Base-by-base conservation (phyloP, 768 basidiomycete genomes). In the Lactarius pseudohatsudake region DNA sequence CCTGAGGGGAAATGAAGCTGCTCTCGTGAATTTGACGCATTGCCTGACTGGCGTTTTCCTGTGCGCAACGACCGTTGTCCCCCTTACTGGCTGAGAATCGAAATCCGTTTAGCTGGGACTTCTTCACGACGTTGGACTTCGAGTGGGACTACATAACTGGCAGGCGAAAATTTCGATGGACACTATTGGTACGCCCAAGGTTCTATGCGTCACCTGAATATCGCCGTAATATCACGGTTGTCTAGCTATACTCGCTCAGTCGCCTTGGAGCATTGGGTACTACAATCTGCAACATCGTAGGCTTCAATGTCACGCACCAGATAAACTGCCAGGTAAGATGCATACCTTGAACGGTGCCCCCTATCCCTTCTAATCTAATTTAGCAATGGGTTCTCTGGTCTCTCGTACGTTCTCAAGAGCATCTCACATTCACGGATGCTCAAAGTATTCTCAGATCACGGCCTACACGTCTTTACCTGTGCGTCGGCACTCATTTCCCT, bases 281-380 rank as follows among this genome's bases (percentile, higher is more conserved):
- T 16, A 18, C 22, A 34, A 38, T 66, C 45, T 15, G 60, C 34
- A 66, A 40, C 30, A 10, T 66, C 36, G 18, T 66, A 11, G 56
- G 56, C 1, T 58, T 53, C 34, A 62, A 62, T 57, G 22, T 32
- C 16, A n/a, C 40, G 3, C 41, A 40, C 38, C 0, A 13, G 34
- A 66, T 66, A 13, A 41, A 66, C 45, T 66, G 65, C 45, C 65
- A 66, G 64, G 64, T 65, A 26, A 32, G 59, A 34, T 20, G 20
- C 38, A 22, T 43, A 43, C 18, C 28, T 10, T 9, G 26, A 26
- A 55, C n/a, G n/a, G 10, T 3, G 40, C 20, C n/a, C 16, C 18
- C n/a, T 11, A 38, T 28, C 28, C 28, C 28, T 2, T 18, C 57
- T 64, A 18, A 64, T 28, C 10, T 16, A 9, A 40, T 3, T 40